Evolutionary conservation across 1,284 basidiomycete genomes (phyloP), one percentile per base, ranked within the genome.

Genomic region (Phylloporus gajari): DNA sequence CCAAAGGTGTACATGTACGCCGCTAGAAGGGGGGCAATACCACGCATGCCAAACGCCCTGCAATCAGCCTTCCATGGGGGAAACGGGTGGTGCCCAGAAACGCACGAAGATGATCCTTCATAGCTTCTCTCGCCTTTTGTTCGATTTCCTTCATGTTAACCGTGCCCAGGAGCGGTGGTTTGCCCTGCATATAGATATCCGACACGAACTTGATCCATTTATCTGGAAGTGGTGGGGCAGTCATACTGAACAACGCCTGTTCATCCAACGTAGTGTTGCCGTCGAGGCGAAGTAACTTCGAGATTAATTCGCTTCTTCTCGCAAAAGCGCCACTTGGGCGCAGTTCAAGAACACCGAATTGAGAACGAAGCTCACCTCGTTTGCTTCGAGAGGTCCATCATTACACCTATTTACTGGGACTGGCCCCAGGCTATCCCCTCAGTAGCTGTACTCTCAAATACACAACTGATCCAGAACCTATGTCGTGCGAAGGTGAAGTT

Each of bases 131-230:
- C 2, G 89, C 89, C 68, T 85, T 86, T n/a, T 83, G 83, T 73
- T 90, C 87, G 65, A 90, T 88, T 72, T 89, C 86, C 21, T 86
- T 83, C 60, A 86, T 82, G n/a, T 81, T 78, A 8, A 90, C 88
- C 0, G 88, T 89, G 59, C 88, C 88, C 56, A 89, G 78, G 21
- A 87, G 80, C 11, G 87, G 88, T 1, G 81, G 82, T 48, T 84
- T 80, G 40, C 81, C 82, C 27, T 79, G 77, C 5, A 32, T 38
- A 70, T 89, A 89, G 40, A 89, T 75, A 12, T 83, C 77, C 12
- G 76, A 9, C 42, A 82, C 27, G 60, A 74, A 82, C 51, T 80
- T 25, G 42, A 60, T 70, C 82, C 82, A 83, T 77, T 77, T 75
- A 56, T 80, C 48, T 19, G 73, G 74, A 48, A 73, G 73, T 0